Conservation (phyloP, 2,329 filamentous ascomycete species). For the Fragosphaeria purpurea region DNA sequence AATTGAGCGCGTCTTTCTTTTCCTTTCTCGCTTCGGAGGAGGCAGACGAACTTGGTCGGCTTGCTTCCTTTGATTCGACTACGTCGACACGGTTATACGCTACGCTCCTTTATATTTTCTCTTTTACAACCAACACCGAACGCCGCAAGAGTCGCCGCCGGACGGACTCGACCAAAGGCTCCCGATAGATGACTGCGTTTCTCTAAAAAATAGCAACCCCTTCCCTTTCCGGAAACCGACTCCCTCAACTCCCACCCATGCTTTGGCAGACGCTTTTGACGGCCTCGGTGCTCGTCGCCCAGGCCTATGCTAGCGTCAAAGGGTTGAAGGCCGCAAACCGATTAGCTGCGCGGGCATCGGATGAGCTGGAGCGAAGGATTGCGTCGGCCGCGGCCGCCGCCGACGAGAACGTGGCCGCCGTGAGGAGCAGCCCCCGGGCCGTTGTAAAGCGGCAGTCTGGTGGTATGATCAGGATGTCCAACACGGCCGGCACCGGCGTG, state of each 20-base stretch:
- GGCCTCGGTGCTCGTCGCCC: conserved; percentile 25
- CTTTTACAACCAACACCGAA: not conserved
- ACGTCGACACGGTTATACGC: not conserved
- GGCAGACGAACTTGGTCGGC: not conserved
- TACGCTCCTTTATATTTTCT: not conserved
- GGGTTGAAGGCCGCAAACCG: conserved; percentile 17
- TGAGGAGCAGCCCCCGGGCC: conserved; percentile 8
- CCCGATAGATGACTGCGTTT: too few relatives aligned
- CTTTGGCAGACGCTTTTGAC: conserved; percentile 25
- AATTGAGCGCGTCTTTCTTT: not conserved
- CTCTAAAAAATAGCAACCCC: not conserved
- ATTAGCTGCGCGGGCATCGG: conserved; percentile 14
- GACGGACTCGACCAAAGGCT: conserved; percentile 8
- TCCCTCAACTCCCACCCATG: conserved; percentile 20
- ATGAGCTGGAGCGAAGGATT: conserved; percentile 20
- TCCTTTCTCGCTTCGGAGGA: not conserved
- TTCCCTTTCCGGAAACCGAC: too few relatives aligned
- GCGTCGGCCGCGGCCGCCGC: conserved; percentile 20
- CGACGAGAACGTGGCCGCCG: not conserved
- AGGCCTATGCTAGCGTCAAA: conserved; percentile 25
- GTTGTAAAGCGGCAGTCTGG: conserved; percentile 12
- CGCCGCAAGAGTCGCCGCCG: conserved; percentile 9
- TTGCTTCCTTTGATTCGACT: too few relatives aligned
- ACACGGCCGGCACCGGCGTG: conserved; percentile 16
- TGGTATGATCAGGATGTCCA: not conserved